Percentiles rank a stretch among this genome's conserved stretches.
Conservation (phyloP, 345 rosid species). For the Limnanthes douglasii region DNA sequence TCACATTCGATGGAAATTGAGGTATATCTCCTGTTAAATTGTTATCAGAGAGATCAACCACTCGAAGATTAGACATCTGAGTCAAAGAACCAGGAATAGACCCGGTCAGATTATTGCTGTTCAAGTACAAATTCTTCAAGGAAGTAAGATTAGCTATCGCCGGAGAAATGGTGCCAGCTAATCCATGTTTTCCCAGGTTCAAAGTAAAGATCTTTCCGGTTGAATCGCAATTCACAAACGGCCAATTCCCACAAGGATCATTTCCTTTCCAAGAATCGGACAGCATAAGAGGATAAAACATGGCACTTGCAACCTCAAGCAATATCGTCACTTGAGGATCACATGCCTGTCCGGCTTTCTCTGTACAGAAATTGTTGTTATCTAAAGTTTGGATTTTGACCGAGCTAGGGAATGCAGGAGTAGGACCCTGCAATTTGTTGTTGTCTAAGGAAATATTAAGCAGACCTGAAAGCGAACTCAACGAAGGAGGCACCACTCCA, state of each 20-base stretch:
- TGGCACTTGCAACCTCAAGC: slow-evolving; percentile 46
- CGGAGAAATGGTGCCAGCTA: slow-evolving; percentile 49
- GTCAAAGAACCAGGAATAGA: slow-evolving; percentile 44
- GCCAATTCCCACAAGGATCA: slow-evolving; percentile 44
- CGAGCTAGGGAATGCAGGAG: slow-evolving; percentile 18
- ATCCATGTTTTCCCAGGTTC: slow-evolving; percentile 30
- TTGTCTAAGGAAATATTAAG: slow-evolving; percentile 32
- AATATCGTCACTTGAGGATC: slow-evolving; percentile 39
- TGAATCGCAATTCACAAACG: slow-evolving; percentile 36
- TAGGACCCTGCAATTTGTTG: slow-evolving; percentile 68
- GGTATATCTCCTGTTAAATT: slow-evolving; percentile 48
- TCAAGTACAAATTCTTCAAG: slow-evolving; percentile 34
- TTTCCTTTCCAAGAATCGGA: slow-evolving; percentile 66
- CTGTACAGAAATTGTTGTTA: slow-evolving; percentile 39
- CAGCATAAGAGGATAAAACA: slow-evolving; percentile 41
- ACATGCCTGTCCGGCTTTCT: slow-evolving; percentile 22
- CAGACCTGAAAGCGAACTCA: slow-evolving; percentile 21
- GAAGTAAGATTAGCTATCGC: slow-evolving; percentile 35
- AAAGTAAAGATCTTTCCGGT: slow-evolving; percentile 21
- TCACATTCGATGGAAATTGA: slow-evolving; percentile 20
- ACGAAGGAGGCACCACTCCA: slow-evolving; percentile 38
- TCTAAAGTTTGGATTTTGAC: slow-evolving; percentile 18
- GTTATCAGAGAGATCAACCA: slow-evolving; percentile 58
- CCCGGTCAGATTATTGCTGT: slow-evolving; percentile 45
- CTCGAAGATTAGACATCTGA: slow-evolving; percentile 22